Evolutionary conservation across 2,329 filamentous ascomycete genomes (phyloP).

Genomic region (Trichocomaceae sp.): DNA sequence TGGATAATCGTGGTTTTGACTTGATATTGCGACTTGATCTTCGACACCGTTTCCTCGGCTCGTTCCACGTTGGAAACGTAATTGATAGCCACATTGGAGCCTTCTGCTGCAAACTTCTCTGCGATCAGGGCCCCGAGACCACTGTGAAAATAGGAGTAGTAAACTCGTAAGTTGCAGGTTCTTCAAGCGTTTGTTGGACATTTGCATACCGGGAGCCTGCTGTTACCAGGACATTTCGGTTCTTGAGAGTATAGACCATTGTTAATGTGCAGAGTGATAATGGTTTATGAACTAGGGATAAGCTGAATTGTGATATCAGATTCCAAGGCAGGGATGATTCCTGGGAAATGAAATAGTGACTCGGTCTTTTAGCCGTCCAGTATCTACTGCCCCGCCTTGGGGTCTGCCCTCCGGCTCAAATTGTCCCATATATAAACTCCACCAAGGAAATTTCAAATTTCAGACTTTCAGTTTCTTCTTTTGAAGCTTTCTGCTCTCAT

Average conservation of each 20-base stretch:
- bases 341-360: background rate
- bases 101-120: conserved; percentile 60
- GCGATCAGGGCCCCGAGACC: conserved; percentile 66
- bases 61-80: conserved; percentile 57
- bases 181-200: background rate
- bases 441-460: too few species aligned
- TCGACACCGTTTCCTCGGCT: conserved; percentile 53
- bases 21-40: conserved; percentile 47
- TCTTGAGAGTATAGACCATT: conserved; percentile 59
- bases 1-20: conserved; percentile 52
- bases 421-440: too few species aligned
- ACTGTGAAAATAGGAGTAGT: conserved; percentile 41
- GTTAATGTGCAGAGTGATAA: background rate
- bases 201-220: conserved; percentile 53
- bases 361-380: too few species aligned
- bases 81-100: conserved; percentile 66
- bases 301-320: background rate
- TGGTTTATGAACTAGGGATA: background rate
- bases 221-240: conserved; percentile 58
- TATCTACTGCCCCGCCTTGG: too few species aligned
- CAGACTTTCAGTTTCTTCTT: too few species aligned
- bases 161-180: background rate
- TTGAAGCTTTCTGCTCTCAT: too few species aligned
- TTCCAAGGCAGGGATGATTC: background rate
- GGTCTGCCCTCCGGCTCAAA: too few species aligned